These are phyloP conservation scores for Carex scoparia DNA, from an alignment of 176 grass and related monocot genomes.

Conservation along the genomic window DNA sequence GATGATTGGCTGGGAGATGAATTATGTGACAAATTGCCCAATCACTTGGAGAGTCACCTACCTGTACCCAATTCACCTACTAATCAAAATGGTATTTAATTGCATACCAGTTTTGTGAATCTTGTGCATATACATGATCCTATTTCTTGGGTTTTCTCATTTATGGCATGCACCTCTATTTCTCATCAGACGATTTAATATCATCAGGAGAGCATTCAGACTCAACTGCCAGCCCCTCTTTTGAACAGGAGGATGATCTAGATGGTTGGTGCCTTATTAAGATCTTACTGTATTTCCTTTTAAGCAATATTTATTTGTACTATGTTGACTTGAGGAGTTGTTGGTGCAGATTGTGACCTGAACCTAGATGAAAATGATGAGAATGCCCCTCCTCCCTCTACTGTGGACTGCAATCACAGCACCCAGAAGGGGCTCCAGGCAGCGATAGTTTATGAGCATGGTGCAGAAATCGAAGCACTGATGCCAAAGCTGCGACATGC, in stretches of 20 bases:
- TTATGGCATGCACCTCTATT: constrained; percentile 9
- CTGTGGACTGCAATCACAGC: constrained; percentile 13
- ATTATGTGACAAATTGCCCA: constrained; percentile 1
- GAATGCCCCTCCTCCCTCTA: constrained; percentile 12
- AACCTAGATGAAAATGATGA: constrained; percentile 24
- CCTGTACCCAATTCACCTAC: neutral
- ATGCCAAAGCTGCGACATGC: constrained; percentile 51
- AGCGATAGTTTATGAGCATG: constrained; percentile 44
- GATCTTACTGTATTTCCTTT: neutral
- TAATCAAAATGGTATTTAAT: constrained; percentile 1
- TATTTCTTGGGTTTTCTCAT: neutral
- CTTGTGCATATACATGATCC: neutral
- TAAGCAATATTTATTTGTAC: neutral
- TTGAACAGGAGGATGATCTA: constrained; percentile 21
- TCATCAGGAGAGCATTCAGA: constrained; percentile 11
- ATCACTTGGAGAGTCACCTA: neutral
- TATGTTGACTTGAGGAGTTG: neutral
- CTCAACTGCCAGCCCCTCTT: neutral
- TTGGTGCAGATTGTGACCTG: constrained; percentile 21
- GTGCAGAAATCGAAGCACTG: constrained; percentile 35
- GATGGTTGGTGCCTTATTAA: constrained; percentile 9
- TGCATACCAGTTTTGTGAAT: neutral
- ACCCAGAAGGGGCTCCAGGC: constrained; percentile 31
- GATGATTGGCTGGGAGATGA: constrained; percentile 3
- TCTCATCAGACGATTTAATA: constrained; percentile 9